A percentile compares a stretch with the other conserved stretches of the same genome.
These are phyloP conservation scores for Fistulina hepatica DNA, from an alignment of 1,284 basidiomycete species.

Conservation along the genomic window DNA sequence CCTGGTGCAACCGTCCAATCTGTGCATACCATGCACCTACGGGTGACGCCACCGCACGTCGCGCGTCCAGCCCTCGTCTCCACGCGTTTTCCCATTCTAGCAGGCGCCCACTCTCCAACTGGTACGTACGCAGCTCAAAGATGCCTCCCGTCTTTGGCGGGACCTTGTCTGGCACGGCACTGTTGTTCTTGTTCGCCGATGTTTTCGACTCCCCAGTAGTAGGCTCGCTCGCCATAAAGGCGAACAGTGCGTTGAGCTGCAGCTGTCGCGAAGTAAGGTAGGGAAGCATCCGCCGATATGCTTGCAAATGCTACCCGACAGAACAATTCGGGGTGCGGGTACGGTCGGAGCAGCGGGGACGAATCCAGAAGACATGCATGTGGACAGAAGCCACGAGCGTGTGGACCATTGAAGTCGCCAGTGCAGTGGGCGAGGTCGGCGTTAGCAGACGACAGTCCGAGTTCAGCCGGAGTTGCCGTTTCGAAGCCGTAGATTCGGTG, in stretches of 20 bases:
- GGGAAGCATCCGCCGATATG: conserved; percentile 62
- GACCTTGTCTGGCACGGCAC: too few relatives aligned
- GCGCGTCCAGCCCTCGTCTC: conserved; percentile 84
- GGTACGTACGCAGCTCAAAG: conserved; percentile 85
- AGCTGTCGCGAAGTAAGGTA: conserved; percentile 58
- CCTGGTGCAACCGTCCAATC: conserved; percentile 80
- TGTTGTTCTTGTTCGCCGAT: too few relatives aligned
- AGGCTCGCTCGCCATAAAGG: conserved; percentile 84
- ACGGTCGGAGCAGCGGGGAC: conserved; percentile 4
- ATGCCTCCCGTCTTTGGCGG: conserved; percentile 79
- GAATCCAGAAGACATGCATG: neutral
- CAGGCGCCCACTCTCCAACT: conserved; percentile 73
- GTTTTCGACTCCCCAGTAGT: too few relatives aligned
- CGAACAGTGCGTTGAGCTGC: conserved; percentile 87
- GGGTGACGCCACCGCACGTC: conserved; percentile 72
- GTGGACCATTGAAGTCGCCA: too few relatives aligned
- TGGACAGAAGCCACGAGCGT: neutral
- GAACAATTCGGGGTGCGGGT: neutral
- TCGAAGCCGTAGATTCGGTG: too few relatives aligned
- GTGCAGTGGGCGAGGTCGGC: too few relatives aligned
- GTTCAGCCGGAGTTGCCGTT: too few relatives aligned
- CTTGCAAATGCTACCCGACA: conserved; percentile 41
- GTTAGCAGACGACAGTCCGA: too few relatives aligned
- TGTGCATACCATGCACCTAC: conserved; percentile 50
- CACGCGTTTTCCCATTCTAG: conserved; percentile 91